Base-by-base conservation (phyloP, 129 eudicot species). In the Arctium lappa region DNA sequence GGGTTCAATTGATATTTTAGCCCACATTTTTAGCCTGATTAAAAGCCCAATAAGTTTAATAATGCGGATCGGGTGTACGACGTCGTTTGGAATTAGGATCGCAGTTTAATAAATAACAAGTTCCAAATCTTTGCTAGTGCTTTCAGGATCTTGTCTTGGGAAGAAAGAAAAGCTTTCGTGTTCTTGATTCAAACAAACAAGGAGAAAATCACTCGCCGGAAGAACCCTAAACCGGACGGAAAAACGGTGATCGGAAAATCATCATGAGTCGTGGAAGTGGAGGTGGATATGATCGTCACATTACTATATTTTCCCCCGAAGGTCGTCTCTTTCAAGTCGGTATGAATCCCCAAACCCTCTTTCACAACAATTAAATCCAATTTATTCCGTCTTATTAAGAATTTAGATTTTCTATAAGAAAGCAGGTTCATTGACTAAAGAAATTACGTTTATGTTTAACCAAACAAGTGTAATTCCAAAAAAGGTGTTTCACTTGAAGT, bases 311-410 rank as follows among this genome's bases (percentile, higher is more conserved):
- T 83, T 94, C 98, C 6, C 98, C 98, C 10, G 98, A 94, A 91
- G 98, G 98, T n/a, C 97, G 98, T 76, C 95, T 94, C 80, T 94
- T 88, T 89, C 98, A 94, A 94, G 98, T 94, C 8, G 98, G 98
- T 92, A 88, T 46, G 90, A 46, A 15, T 85, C 71, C 36, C 72
- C n/a, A 50, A 83, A 66, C 27, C 78, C 12, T 53, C 69, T 46
- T 37, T 37, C 16, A 39, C 50, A 4, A 15, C 65, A 38, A 72
- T 6, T 81, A 37, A 9, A 31, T 42, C 13, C 65, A 68, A 18
- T 5, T 74, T 74, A 33, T 34, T n/a, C 44, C 18, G 8, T 38
- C 7, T 11, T 34, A 31, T 53, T 29, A 34, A 29, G 3, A 34
- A 37, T 62, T 40, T 46, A 63, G 8, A 12, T 33, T 71, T 32